A percentile compares a stretch with the other conserved stretches of the same genome.
Evolutionary conservation across 768 basidiomycete genomes (phyloP).

Genomic region (Holtermannia corniformis): DNA sequence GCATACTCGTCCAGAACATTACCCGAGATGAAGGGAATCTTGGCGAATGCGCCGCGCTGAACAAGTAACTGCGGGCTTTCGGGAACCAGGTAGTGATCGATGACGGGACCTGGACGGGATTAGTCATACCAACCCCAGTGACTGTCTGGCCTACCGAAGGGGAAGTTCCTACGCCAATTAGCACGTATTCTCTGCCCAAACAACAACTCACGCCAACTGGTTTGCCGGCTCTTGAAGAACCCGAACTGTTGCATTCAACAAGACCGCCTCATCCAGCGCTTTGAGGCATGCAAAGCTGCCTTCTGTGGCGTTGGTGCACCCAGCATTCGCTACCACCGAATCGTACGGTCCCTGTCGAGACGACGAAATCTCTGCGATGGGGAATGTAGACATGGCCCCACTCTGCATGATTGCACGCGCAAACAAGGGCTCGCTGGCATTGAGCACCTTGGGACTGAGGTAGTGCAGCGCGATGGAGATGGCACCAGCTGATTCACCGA

Average conservation of each 20-base stretch:
- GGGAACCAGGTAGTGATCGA: background rate
- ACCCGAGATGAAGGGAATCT: conserved; percentile 36
- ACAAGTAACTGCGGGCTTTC: conserved; percentile 25
- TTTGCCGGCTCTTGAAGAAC: conserved; percentile 14
- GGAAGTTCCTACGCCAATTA: background rate
- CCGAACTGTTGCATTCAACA: conserved; percentile 24
- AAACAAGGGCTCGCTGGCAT: conserved; percentile 3
- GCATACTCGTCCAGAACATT: conserved; percentile 36
- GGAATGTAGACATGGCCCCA: conserved; percentile 19
- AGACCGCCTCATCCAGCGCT: conserved; percentile 11
- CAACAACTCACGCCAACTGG: conserved; percentile 12
- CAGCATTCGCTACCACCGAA: conserved; percentile 14
- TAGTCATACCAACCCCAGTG: too few relatives aligned
- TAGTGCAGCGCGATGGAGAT: conserved; percentile 47
- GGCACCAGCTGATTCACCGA: conserved; percentile 53
- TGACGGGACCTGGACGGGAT: too few relatives aligned
- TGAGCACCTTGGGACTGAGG: conserved; percentile 14
- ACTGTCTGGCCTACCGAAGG: too few relatives aligned
- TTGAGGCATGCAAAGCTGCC: conserved; percentile 28
- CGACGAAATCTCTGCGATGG: conserved; percentile 16
- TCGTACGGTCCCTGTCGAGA: conserved; percentile 30
- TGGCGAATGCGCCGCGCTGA: conserved; percentile 25
- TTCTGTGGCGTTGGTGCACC: conserved; percentile 21
- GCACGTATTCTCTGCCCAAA: too few relatives aligned
- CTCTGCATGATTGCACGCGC: conserved; percentile 24